These are phyloP conservation scores for Boletus sp. DNA, from an alignment of 1,284 basidiomycete species.

Conservation along the genomic window DNA sequence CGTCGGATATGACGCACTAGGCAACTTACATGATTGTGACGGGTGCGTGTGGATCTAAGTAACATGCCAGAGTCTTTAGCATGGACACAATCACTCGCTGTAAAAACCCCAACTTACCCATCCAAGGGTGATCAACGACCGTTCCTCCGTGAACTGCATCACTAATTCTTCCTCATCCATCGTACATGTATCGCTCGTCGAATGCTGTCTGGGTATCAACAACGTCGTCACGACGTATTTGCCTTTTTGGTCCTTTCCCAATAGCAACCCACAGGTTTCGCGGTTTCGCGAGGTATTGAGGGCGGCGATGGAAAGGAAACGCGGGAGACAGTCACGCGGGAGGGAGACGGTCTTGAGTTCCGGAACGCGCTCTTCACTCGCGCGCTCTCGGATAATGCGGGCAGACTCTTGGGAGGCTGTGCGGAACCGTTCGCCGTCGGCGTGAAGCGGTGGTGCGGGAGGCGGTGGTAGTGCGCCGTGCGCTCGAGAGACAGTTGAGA, in stretches of 20 bases:
- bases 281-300: constrained; percentile 56
- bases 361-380: constrained; percentile 28
- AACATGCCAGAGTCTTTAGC: constrained; percentile 6
- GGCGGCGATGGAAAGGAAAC: constrained; percentile 67
- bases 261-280: constrained; percentile 64
- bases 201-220: constrained; percentile 78
- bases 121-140: constrained; percentile 78
- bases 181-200: constrained; percentile 82
- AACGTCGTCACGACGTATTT: constrained; percentile 71
- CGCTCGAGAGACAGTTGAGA: constrained; percentile 22
- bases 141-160: constrained; percentile 75
- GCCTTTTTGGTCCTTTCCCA: constrained; percentile 53
- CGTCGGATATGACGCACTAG: background rate
- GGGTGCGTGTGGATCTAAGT: constrained; percentile 87
- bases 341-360: constrained; percentile 59
- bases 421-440: constrained; percentile 24
- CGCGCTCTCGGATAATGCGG: constrained; percentile 27
- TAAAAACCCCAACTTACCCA: constrained; percentile 58
- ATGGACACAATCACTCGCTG: background rate
- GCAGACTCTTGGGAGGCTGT: constrained; percentile 30
- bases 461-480: constrained; percentile 24
- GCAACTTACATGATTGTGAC: constrained; percentile 72
- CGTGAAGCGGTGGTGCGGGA: constrained; percentile 16
- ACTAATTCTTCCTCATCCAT: constrained; percentile 87
- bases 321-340: constrained; percentile 64